Base-by-base conservation (phyloP, 2,329 filamentous ascomycete species). In the Pyrenochaeta sp. region DNA sequence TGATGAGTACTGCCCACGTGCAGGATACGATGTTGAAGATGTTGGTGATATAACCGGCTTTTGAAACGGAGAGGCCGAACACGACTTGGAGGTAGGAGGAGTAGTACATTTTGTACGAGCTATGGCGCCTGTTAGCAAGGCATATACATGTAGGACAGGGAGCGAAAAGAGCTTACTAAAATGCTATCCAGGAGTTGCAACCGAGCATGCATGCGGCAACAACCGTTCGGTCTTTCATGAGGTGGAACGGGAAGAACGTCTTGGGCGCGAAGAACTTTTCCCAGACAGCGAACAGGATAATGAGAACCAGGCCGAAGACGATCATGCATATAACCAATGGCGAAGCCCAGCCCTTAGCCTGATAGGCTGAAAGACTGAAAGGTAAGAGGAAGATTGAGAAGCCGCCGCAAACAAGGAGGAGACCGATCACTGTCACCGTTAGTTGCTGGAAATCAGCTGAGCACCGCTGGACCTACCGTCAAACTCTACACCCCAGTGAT, bases 351-450 rank as follows among this genome's bases (percentile, higher is more conserved):
- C 58, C 32, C 45, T 66, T 54, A 50, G 45, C 65, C 65, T 48
- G 58, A 34, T 61, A 66, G 15, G 68, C 65, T 51, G 66, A 67
- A 19, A 92, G 80, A 25, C 81, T 87, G 72, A 92, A 87, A 0
- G 90, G 87, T 5, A 92, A 83, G 19, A 92, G 79, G 67, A 92
- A 85, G 15, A 91, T 75, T 0, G 84, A 80, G 58, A 90, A 83
- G 3, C 88, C 89, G 1, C 77, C 79, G 1, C 83, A 81, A 52
- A 90, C 79, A 2, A 91, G 78, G 10, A 90, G 45, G n/a, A 90
- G 77, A 12, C 89, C 88, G n/a, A 86, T 47, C 32, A 36, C 32
- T 36, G 32, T 13, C 5, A 10, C 32, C 12, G 32, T 36, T 36
- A 36, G 32, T 13, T 13, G 12, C 32, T 36, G 32, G 28, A 36